phyloP scores from a whole-genome alignment of 768 basidiomycete species.

The Serendipita indica region DNA sequence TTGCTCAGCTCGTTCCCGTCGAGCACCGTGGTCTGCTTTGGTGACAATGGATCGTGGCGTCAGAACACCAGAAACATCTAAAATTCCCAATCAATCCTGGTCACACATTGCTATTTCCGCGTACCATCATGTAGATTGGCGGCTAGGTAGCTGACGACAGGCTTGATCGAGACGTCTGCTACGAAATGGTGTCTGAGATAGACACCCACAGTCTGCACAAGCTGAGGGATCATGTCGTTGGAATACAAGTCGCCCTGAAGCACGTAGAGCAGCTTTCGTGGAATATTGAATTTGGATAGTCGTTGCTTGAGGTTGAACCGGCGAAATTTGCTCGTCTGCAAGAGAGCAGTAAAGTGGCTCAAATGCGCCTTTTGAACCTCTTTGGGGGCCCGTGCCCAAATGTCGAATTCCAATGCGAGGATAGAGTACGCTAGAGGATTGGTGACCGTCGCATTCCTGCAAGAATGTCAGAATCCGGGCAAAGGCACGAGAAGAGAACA shows the following conservation, averaged over 20 bases:
- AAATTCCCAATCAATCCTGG: background rate
- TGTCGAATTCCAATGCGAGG: constrained; percentile 77
- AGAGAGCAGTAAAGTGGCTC: constrained; percentile 64
- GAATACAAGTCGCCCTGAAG: constrained; percentile 68
- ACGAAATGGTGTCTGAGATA: constrained; percentile 53
- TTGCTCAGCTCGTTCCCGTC: constrained; percentile 48
- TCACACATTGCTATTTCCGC: constrained; percentile 15
- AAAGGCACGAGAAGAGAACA: constrained; percentile 19
- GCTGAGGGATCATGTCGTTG: constrained; percentile 32
- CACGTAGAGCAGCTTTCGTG: constrained; percentile 65
- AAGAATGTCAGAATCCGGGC: constrained; percentile 12
- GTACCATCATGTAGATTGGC: constrained; percentile 60
- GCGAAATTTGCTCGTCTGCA: constrained; percentile 55
- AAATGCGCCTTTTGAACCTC: constrained; percentile 71
- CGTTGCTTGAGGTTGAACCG: constrained; percentile 67
- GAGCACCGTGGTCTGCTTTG: constrained; percentile 34
- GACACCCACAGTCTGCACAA: constrained; percentile 46
- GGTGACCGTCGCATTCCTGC: constrained; percentile 67
- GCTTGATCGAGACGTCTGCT: constrained; percentile 65
- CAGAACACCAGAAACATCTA: constrained; percentile 16
- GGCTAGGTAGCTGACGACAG: constrained; percentile 70
- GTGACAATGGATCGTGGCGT: constrained; percentile 48
- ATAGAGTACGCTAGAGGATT: constrained; percentile 70
- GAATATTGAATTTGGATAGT: constrained; percentile 52
- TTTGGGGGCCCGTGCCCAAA: constrained; percentile 59